Conservation (phyloP, 345 rosid species). For the Rubroshorea leprosula region DNA sequence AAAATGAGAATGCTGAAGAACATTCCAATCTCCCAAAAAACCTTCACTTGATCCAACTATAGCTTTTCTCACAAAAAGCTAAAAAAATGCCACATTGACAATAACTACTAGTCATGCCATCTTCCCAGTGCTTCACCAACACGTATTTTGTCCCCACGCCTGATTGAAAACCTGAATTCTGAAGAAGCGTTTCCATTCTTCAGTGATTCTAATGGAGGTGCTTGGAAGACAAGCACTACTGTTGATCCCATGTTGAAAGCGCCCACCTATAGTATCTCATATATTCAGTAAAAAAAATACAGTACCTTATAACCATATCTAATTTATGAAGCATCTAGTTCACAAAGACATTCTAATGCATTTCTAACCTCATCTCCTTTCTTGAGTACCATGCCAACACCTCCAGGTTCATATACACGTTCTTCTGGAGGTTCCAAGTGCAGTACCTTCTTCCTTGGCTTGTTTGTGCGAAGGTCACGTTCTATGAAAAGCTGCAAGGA, state of each 20-base stretch:
- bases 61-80: too few relatives aligned
- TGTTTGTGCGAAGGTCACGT: conserved; percentile 76
- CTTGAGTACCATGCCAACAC: conserved; percentile 60
- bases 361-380: conserved; percentile 81
- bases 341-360: background rate
- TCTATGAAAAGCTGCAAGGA: conserved; percentile 73
- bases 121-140: conserved; percentile 78
- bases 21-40: too few relatives aligned
- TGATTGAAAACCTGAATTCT: conserved; percentile 54
- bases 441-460: conserved; percentile 56
- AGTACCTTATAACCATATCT: background rate
- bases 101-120: conserved; percentile 45
- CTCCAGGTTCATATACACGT: conserved; percentile 62
- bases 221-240: conserved; percentile 87
- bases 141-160: conserved; percentile 59
- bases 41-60: too few relatives aligned
- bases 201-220: conserved; percentile 43
- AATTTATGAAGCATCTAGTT: background rate
- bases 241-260: conserved; percentile 95
- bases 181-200: conserved; percentile 33
- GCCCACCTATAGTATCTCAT: conserved; percentile 38
- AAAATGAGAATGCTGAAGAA: too few relatives aligned
- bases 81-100: too few relatives aligned
- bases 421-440: conserved; percentile 65
- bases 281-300: background rate